Base-by-base conservation (phyloP, 2,329 filamentous ascomycete genomes). In the Aspergillus spinulosporus region DNA sequence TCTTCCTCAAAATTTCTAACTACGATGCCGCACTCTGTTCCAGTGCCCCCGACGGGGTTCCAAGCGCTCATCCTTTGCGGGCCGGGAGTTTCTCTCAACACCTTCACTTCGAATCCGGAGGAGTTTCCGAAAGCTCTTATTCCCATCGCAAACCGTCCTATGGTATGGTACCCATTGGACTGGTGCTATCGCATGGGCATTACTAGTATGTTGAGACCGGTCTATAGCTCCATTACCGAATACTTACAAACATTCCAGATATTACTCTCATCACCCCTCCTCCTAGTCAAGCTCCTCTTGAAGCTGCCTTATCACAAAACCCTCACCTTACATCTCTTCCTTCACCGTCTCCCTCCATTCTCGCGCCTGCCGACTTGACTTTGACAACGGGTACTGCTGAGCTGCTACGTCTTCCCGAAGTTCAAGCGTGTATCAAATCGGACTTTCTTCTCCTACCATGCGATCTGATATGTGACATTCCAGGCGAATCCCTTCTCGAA, bases 371-470 rank as follows among this genome's bases (percentile, higher is more conserved):
- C 64, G 86, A 84, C 42, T 80, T 97, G 34, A 87, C 90, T 49
- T 86, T 92, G 67, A 94, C 90, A 58, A 96, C 89, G 0, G 92
- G 92, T 50, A 97, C 94, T 5, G 92, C 90, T 5, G 88, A 96
- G 67, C 86, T 97, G 15, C 83, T 99, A 51, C 85, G 92, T 7
- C 80, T 96, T 6, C 88, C 90, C 0, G 89, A 96, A 70, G 85
- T 97, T 44, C 87, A 88, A 68, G 80, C 81, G n/a, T 81, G 86
- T 5, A 85, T 99, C 65, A 91, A 84, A 52, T 85, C 86, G 9
- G 91, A 99, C 74, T 97, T 99, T 68, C 78, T 97, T 28, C 84
- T 97, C 2, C 79, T 99, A 3, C 93, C 94, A 0, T 99, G 94
- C 73, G 94, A 99, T 71, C 80, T 99, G 5, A 86, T 99, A 39